A percentile compares a stretch with the other conserved stretches of the same genome.
Conservation (phyloP, 148 eudicot species). For the Heliosperma pusillum region DNA sequence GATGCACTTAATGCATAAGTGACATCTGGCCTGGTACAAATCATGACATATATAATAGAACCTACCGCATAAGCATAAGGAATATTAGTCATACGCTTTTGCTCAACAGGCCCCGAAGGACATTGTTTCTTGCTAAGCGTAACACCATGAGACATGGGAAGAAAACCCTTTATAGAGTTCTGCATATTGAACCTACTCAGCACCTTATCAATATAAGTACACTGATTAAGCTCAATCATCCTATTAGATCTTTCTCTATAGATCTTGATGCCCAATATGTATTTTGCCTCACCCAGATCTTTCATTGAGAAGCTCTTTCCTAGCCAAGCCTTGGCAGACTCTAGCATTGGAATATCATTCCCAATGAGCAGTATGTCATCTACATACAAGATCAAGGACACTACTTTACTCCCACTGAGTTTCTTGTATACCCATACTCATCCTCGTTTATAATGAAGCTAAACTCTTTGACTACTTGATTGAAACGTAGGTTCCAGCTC, state of each 20-base stretch:
- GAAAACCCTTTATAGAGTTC: not conserved
- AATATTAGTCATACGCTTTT: constrained; percentile 1
- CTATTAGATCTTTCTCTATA: not conserved
- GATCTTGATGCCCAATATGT: too few species aligned
- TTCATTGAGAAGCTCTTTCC: too few species aligned
- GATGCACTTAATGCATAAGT: too few species aligned
- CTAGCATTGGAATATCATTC: too few species aligned
- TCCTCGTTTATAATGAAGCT: not conserved
- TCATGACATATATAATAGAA: too few species aligned
- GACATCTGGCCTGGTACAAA: too few species aligned
- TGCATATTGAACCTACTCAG: not conserved
- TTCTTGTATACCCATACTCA: constrained; percentile 1
- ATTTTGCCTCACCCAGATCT: too few species aligned
- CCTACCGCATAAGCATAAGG: not conserved
- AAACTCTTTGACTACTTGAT: constrained; percentile 1
- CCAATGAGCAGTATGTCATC: too few species aligned
- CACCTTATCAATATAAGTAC: not conserved
- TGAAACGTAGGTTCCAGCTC: not conserved
- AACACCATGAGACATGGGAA: not conserved
- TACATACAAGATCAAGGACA: too few species aligned
- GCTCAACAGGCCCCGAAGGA: not conserved
- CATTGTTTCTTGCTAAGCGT: not conserved
- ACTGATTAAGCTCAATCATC: too few species aligned
- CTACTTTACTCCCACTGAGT: too few species aligned
- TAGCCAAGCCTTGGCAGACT: too few species aligned